phyloP scores from a whole-genome alignment of 306 rosid species.

The Sindora glabra region DNA sequence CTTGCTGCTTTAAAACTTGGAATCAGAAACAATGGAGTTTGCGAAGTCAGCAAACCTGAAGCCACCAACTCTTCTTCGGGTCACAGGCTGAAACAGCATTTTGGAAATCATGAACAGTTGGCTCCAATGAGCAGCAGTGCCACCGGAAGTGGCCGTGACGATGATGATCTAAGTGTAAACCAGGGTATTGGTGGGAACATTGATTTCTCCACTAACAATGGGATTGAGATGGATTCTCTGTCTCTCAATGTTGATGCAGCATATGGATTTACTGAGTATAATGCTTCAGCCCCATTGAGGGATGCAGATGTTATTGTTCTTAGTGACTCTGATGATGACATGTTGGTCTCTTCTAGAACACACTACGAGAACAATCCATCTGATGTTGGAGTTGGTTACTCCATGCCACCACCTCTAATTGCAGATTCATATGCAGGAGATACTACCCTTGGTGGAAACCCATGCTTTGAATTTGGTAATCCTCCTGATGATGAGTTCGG shows the following conservation, averaged over 20 bases:
- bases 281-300: conserved; percentile 39
- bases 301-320: conserved; percentile 73
- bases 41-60: conserved; percentile 84
- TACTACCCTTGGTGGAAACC: conserved; percentile 48
- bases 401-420: conserved; percentile 50
- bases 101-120: conserved; percentile 54
- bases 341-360: conserved; percentile 42
- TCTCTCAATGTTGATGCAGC: conserved; percentile 53
- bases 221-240: conserved; percentile 68
- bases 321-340: conserved; percentile 85
- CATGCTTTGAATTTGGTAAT: conserved; percentile 67
- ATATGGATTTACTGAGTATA: conserved; percentile 47
- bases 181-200: conserved; percentile 63
- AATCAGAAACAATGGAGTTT: conserved; percentile 67
- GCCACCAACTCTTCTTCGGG: conserved; percentile 52
- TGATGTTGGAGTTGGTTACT: conserved; percentile 37
- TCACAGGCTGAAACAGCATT: conserved; percentile 42
- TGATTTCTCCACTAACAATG: conserved; percentile 60
- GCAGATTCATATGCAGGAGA: conserved; percentile 56
- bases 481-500: conserved; percentile 59
- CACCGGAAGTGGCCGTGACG: conserved; percentile 80
- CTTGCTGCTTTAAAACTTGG: conserved; percentile 66
- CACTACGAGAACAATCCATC: conserved; percentile 35
- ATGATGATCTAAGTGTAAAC: conserved; percentile 89
- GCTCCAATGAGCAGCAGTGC: conserved; percentile 95